Evolutionary conservation across 2,329 filamentous ascomycete genomes (phyloP).

Genomic region (Colletotrichum musae): DNA sequence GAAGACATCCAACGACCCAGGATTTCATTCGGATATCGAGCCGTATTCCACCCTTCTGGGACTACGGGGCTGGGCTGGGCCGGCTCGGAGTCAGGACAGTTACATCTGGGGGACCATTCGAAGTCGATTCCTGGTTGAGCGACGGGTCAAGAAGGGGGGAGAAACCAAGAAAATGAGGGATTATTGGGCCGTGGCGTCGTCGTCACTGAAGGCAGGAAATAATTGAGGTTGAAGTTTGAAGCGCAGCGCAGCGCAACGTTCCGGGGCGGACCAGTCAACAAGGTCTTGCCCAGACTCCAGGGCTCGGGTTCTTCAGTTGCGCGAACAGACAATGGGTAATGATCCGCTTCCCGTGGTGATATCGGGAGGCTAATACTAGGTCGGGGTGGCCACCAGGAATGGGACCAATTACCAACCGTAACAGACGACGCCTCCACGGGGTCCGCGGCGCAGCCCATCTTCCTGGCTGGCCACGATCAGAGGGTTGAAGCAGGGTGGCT

Average conservation of each 20-base stretch:
- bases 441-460: not conserved
- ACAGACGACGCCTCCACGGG: constrained; percentile 2
- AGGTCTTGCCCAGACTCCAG: not conserved
- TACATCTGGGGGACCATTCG: not conserved
- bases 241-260: not conserved
- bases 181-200: not conserved
- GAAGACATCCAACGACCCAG: constrained; percentile 18
- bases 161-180: not conserved
- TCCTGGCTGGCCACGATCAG: constrained; percentile 23
- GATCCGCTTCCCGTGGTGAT: constrained; percentile 34
- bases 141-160: not conserved
- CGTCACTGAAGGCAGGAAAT: not conserved
- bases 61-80: not conserved
- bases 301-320: constrained; percentile 23
- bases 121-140: not conserved
- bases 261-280: constrained; percentile 3
- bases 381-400: constrained; percentile 22
- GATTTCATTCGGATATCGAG: constrained; percentile 36
- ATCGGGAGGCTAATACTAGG: constrained; percentile 20
- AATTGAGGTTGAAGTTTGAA: constrained; percentile 5
- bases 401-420: constrained; percentile 26
- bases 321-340: constrained; percentile 37
- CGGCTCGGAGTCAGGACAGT: not conserved
- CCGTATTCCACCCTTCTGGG: constrained; percentile 18
- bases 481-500: constrained; percentile 7